phyloP scores from a whole-genome alignment of 768 basidiomycete species.

The Lentinula aciculospora region DNA sequence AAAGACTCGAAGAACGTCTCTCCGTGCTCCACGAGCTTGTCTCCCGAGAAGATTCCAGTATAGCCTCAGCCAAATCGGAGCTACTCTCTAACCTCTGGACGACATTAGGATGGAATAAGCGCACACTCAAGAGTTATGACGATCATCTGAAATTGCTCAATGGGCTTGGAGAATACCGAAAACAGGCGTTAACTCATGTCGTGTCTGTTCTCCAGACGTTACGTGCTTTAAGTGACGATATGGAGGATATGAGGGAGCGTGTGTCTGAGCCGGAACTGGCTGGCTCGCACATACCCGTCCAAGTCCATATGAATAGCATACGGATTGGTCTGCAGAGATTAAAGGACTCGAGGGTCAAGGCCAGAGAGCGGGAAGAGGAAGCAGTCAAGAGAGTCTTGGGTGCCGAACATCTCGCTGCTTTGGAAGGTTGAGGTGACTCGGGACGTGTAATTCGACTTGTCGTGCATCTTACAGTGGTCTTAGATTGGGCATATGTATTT shows the following conservation, averaged over 20 bases:
- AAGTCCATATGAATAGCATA: slow-evolving; percentile 76
- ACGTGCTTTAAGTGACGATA: slow-evolving; percentile 60
- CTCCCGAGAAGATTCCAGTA: slow-evolving; percentile 46
- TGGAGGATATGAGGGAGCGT: slow-evolving; percentile 71
- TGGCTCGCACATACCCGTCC: slow-evolving; percentile 55
- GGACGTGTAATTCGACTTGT: background rate
- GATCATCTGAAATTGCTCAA: slow-evolving; percentile 48
- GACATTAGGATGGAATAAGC: slow-evolving; percentile 54
- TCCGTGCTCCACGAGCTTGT: slow-evolving; percentile 51
- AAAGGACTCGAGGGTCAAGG: slow-evolving; percentile 50
- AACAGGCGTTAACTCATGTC: slow-evolving; percentile 62
- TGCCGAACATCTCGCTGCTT: background rate
- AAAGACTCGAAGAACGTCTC: slow-evolving; percentile 59
- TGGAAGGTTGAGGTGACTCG: background rate
- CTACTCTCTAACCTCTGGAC: slow-evolving; percentile 70
- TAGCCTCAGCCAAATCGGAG: slow-evolving; percentile 40
- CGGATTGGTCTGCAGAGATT: slow-evolving; percentile 54
- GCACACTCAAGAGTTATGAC: slow-evolving; percentile 42
- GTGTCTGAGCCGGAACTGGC: slow-evolving; percentile 64
- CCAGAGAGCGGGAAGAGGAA: slow-evolving; percentile 39
- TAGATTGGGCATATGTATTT: too few species aligned
- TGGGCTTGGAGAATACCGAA: slow-evolving; percentile 51
- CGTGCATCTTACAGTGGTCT: background rate
- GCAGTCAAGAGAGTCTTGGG: slow-evolving; percentile 17
- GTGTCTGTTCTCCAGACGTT: slow-evolving; percentile 57